Evolutionary conservation across 805 yeast species (phyloP), one percentile per base, ranked within the genome.

Genomic region (Saturnispora ahearnii): DNA sequence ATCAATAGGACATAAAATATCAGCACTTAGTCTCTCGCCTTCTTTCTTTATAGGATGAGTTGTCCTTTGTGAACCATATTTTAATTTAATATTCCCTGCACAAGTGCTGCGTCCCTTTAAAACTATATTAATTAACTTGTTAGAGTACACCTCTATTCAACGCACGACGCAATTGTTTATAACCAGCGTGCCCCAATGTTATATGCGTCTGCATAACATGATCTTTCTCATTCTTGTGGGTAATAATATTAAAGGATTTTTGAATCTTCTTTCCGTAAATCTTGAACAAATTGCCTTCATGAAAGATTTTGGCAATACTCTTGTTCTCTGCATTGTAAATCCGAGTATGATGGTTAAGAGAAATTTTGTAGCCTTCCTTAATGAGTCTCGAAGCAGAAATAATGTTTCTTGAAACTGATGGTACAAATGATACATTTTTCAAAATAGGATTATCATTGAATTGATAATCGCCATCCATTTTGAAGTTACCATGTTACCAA

Each of bases 111-210:
- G 11, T 5, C 24, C 30, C 18, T 38, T 38, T 9, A 38, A 24
- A n/a, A 38, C 7, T 9, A 7, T 22, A 24, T 38, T 38, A 22
- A 38, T 24, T 22, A 11, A 45, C n/a, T 56, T 48, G 29, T 29
- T 47, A 31, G 22, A 24, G 36, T 13, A 24, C 11, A 36, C 6
- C 10, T 12, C 26, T 18, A 15, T 36, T 36, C 10, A 36, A 36
- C 12, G 15, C 13, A 8, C 8, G 3, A 7, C 10, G 24, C 2
- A 36, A 21, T 18, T 36, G 22, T 3, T 26, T 26, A 18, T 18
- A 18, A 18, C 18, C 37, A n/a, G 22, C 37, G 15, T 34, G 21
- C 1, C 37, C 37, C 21, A 34, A 34, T 6, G 37, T n/a, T n/a
- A 34, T 34, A 34, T 34, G 37, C 9, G 7, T n/a, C 6, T 3